A percentile compares a stretch with the other conserved stretches of the same genome.
Conservation (phyloP, 208 protist species). For the Leishmania turanica region DNA sequence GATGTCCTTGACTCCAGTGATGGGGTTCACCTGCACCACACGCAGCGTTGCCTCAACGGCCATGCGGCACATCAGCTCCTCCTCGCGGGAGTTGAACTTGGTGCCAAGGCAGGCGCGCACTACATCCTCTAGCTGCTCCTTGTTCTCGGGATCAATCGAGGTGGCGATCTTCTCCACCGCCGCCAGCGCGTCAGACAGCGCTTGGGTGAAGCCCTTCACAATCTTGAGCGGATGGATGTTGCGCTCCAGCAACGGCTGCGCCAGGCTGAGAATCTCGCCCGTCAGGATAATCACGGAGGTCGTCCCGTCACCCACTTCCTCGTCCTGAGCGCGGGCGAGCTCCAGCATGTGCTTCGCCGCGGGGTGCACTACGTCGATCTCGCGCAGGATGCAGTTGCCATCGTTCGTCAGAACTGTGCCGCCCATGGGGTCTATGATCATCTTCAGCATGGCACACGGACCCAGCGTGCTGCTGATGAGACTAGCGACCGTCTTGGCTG, state of each 20-base stretch:
- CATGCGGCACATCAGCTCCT: conserved; percentile 97
- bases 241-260: conserved; percentile 98
- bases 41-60: conserved; percentile 98
- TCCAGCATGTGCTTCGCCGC: conserved; percentile 99
- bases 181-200: conserved; percentile 96
- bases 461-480: conserved; percentile 99
- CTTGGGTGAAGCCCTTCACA: conserved; percentile 96
- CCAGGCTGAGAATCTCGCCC: conserved; percentile 98
- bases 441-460: conserved; percentile 99
- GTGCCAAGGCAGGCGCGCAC: conserved; percentile 97
- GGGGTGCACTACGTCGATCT: conserved; percentile 99
- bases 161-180: conserved; percentile 94
- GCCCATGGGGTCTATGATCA: conserved; percentile 99
- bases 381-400: conserved; percentile 99
- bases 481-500: conserved; percentile 98
- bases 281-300: conserved; percentile 99
- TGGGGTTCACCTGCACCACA: conserved; percentile 87
- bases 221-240: conserved; percentile 99
- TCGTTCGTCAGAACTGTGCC: conserved; percentile 99
- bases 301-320: conserved; percentile 99
- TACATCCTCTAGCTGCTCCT: conserved; percentile 88
- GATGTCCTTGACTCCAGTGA: conserved; percentile 95
- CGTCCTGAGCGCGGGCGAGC: conserved; percentile 98
- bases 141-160: conserved; percentile 94
- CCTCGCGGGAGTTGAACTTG: conserved; percentile 98